A percentile compares a stretch with the other conserved stretches of the same genome.
phyloP scores from a whole-genome alignment of 768 basidiomycete genomes.

The Scleroderma citrinum region DNA sequence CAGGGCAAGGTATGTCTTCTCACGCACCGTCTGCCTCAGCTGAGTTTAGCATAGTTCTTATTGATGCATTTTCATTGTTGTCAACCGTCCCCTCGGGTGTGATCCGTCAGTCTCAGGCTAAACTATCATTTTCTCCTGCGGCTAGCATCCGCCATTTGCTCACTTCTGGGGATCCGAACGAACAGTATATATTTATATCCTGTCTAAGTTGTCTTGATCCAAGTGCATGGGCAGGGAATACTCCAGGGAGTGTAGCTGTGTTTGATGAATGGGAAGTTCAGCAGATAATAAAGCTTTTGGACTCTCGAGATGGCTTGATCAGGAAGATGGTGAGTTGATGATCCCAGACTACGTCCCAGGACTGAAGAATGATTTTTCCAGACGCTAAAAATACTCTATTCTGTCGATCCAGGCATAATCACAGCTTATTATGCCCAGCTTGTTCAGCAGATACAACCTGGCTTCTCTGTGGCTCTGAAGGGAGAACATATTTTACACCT shows the following conservation, averaged over 20 bases:
- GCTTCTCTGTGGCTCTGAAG: constrained; percentile 29
- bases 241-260: constrained; percentile 40
- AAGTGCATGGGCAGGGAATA: constrained; percentile 63
- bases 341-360: neutral
- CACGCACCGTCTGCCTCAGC: neutral
- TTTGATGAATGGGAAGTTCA: constrained; percentile 74
- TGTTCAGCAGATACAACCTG: constrained; percentile 32
- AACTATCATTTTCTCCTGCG: constrained; percentile 26
- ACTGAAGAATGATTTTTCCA: constrained; percentile 24
- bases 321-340: constrained; percentile 46
- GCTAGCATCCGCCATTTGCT: constrained; percentile 52
- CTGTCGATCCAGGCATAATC: constrained; percentile 55
- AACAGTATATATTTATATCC: constrained; percentile 59
- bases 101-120: constrained; percentile 12
- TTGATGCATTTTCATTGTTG: constrained; percentile 31
- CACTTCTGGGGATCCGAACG: constrained; percentile 49
- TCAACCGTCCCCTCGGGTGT: constrained; percentile 17
- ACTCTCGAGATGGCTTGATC: constrained; percentile 52
- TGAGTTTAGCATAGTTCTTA: constrained; percentile 24
- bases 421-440: constrained; percentile 46
- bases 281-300: constrained; percentile 59
- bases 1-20: constrained; percentile 20
- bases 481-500: constrained; percentile 42
- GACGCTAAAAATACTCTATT: constrained; percentile 55
- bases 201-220: constrained; percentile 58